Conservation (phyloP, 1,284 basidiomycete genomes). For the Puccinia sorghi region DNA sequence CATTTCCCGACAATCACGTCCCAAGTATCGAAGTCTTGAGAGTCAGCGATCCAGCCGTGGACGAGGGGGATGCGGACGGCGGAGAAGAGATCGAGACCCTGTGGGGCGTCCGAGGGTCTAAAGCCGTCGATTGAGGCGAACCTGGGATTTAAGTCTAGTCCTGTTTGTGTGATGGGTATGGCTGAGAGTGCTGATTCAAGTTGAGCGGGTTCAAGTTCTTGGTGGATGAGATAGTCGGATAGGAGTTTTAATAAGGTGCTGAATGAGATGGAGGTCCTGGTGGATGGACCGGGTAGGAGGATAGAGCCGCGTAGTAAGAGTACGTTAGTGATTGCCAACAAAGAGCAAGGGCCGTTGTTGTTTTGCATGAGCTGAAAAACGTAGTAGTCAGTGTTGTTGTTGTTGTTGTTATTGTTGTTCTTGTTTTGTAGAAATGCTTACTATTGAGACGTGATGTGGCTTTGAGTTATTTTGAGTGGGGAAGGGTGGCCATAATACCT, state of each 20-base stretch:
- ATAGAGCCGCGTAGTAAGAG: constrained; percentile 76
- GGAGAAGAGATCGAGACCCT: constrained; percentile 79
- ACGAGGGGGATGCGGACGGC: constrained; percentile 76
- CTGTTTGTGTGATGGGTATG: constrained; percentile 74
- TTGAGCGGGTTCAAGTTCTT: constrained; percentile 63
- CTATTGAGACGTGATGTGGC: constrained; percentile 19
- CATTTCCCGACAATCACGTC: constrained; percentile 63
- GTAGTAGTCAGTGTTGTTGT: background rate
- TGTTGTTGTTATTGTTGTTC: background rate
- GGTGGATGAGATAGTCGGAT: constrained; percentile 74
- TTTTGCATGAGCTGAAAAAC: constrained; percentile 59
- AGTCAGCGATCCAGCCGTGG: constrained; percentile 87
- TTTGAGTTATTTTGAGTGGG: constrained; percentile 18
- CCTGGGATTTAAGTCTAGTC: constrained; percentile 80
- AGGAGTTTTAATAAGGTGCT: constrained; percentile 77
- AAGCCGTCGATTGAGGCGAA: constrained; percentile 72
- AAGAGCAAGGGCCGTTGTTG: constrained; percentile 71
- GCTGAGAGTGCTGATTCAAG: constrained; percentile 76
- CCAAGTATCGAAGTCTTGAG: constrained; percentile 64
- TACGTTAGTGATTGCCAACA: constrained; percentile 85
- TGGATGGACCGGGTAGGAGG: constrained; percentile 65
- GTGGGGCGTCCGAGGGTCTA: constrained; percentile 50
- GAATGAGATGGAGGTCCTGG: constrained; percentile 73
- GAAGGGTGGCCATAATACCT: constrained; percentile 42
- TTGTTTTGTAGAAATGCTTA: background rate